Conservation (phyloP, 1,139 yeast genomes). For the Hanseniaspora sp. region DNA sequence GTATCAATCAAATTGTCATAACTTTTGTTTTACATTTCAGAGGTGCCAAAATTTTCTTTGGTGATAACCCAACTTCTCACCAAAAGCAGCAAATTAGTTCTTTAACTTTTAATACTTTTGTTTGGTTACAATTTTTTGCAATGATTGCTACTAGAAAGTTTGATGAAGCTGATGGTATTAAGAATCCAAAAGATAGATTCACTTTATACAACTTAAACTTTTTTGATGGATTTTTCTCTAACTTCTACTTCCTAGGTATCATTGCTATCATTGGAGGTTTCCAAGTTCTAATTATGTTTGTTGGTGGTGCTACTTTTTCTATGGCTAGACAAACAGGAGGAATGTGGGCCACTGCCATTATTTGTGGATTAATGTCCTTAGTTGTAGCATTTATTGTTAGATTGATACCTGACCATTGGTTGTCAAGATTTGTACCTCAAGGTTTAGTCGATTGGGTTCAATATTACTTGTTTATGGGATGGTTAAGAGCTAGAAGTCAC, state of each 20-base stretch:
- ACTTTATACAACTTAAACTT: conserved; percentile 59
- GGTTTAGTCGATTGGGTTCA: conserved; percentile 39
- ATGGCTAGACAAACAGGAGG: conserved; percentile 66
- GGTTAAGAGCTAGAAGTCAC: conserved; percentile 10
- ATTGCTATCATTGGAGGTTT: conserved; percentile 64
- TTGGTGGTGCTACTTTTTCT: conserved; percentile 93
- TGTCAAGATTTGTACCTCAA: conserved; percentile 56
- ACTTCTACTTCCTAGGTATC: conserved; percentile 68
- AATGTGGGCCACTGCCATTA: conserved; percentile 82
- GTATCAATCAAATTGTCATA: conserved; percentile 60
- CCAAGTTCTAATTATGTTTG: conserved; percentile 85
- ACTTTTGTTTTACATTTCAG: conserved; percentile 75
- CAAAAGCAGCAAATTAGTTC: conserved; percentile 58
- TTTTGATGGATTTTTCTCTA: conserved; percentile 67
- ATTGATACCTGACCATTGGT: conserved; percentile 74
- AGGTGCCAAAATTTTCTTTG: conserved; percentile 53
- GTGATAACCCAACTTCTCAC: conserved; percentile 34
- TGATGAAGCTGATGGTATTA: conserved; percentile 73
- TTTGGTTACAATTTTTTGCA: conserved; percentile 94
- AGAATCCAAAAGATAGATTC: conserved; percentile 46
- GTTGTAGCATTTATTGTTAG: conserved; percentile 72
- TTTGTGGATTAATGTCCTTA: conserved; percentile 71
- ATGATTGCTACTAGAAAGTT: conserved; percentile 81
- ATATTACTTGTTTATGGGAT: conserved; percentile 39
- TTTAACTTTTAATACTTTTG: conserved; percentile 88